These are phyloP conservation scores for Saccharomyces hybrid DNA, from an alignment of 1,139 yeast genomes.

Conservation along the genomic window DNA sequence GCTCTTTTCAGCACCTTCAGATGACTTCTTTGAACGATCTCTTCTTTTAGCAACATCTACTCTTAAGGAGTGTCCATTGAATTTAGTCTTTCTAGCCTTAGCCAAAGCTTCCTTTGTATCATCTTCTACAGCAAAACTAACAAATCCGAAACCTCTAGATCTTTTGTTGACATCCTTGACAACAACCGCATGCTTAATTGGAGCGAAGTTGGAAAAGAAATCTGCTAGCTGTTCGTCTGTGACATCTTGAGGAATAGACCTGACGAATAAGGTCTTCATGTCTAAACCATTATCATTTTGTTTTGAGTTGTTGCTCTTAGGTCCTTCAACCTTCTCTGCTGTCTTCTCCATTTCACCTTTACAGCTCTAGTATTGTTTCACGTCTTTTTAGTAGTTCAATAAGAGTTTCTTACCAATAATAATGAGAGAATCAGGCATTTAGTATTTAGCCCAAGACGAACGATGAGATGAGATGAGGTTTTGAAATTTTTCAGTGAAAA, in stretches of 20 bases:
- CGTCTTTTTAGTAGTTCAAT: no score
- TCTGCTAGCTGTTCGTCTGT: slow-evolving; percentile 75
- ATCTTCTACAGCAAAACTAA: slow-evolving; percentile 76
- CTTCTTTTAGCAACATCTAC: slow-evolving; percentile 90
- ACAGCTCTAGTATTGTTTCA: not conserved
- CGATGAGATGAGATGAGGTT: slow-evolving; percentile 19
- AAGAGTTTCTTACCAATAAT: no score
- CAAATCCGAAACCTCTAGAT: slow-evolving; percentile 94
- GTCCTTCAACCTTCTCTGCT: slow-evolving; percentile 1
- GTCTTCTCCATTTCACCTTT: not conserved
- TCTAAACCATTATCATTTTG: slow-evolving; percentile 28
- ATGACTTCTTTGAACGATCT: slow-evolving; percentile 43
- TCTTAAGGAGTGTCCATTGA: slow-evolving; percentile 59
- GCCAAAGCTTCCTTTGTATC: slow-evolving; percentile 75
- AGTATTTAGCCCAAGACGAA: slow-evolving; percentile 3
- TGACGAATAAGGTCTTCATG: slow-evolving; percentile 67
- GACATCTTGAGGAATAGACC: slow-evolving; percentile 74
- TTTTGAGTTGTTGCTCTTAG: slow-evolving; percentile 6
- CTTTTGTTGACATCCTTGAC: slow-evolving; percentile 70
- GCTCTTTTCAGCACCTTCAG: slow-evolving; percentile 18
- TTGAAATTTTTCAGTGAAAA: slow-evolving; percentile 13
- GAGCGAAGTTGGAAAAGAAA: slow-evolving; percentile 84
- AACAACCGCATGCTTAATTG: slow-evolving; percentile 90
- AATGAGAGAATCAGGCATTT: not conserved
- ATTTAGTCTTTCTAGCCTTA: slow-evolving; percentile 54